phyloP scores from a whole-genome alignment of 208 protist species.

The Spironucleus salmonicida region DNA sequence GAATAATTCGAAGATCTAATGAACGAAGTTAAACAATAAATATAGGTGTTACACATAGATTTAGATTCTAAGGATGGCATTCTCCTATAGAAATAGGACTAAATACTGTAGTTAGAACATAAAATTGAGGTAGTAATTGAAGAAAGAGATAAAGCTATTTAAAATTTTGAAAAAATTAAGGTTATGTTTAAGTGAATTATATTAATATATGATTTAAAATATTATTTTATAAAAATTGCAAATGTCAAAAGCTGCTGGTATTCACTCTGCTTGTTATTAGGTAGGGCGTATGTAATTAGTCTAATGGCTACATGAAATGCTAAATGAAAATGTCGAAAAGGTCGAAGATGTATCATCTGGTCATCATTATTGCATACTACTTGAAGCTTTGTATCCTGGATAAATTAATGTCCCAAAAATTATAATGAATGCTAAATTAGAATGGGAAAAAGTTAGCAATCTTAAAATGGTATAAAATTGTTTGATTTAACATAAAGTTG shows the following conservation, averaged over 20 bases:
- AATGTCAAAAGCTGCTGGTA: background rate
- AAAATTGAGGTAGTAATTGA: too few species aligned
- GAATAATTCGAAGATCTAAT: too few species aligned
- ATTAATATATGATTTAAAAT: too few species aligned
- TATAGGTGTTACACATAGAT: too few species aligned
- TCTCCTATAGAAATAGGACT: too few species aligned
- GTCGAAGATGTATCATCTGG: slow-evolving; percentile 12
- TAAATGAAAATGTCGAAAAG: background rate
- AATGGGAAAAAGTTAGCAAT: slow-evolving; percentile 15
- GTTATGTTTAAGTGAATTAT: too few species aligned
- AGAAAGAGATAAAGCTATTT: too few species aligned
- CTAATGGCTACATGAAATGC: slow-evolving; percentile 5
- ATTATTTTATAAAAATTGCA: too few species aligned
- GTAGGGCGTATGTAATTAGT: background rate
- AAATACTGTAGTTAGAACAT: too few species aligned
- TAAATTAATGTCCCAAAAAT: background rate
- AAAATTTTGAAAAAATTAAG: too few species aligned
- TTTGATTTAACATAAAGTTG: background rate
- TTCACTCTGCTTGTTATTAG: slow-evolving; percentile 6
- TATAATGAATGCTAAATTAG: background rate
- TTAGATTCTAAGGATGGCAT: too few species aligned
- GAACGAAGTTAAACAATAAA: too few species aligned
- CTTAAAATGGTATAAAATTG: slow-evolving; percentile 10
- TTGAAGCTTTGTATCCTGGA: slow-evolving; percentile 9
- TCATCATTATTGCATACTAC: slow-evolving; percentile 1